Evolutionary conservation across 148 eudicot genomes (phyloP), one percentile per base, ranked within the genome.

Genomic region (Selenicereus undatus): DNA sequence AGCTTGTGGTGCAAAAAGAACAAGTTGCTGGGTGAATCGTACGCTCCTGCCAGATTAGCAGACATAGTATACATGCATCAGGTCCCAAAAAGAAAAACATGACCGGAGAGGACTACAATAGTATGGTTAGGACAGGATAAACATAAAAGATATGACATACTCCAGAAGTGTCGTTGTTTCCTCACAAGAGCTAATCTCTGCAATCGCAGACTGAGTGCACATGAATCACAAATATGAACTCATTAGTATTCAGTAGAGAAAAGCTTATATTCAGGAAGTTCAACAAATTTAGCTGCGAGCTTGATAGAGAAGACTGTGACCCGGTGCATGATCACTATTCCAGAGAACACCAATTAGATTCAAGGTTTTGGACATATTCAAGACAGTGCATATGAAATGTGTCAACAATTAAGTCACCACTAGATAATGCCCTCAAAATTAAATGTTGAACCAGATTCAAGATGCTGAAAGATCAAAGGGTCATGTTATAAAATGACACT

Each of bases 1-100:
- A 83, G 99, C 99, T 85, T 91, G 98, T 11, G 99, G 97, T 29
- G 99, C 99, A 89, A 93, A 96, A 79, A 96, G 91, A 79, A 91
- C 98, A 83, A 96, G 99, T 84, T 96, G 99, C 77, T 96, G 99
- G 8, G 98, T 93, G 83, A 96, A 96, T 74, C 98, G 92, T 71
- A 91, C 94, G 83, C 91, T 93, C 91, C 99, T 95, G 89, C 80
- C 69, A 83, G 79, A 79, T 54, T 76, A 71, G 79, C 43, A 84
- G 76, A 45, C 21, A 65, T 39, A 48, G 64, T 39, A 76, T 62
- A 75, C 78, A 79, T 60, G 86, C 32, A 80, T 77, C 74, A 83
- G 54, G 80, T 7, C 32, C 72, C 48, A n/a, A 45, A 48, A 60
- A 21, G 50, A 78, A 73, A 51, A 51, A 26, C 27, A 79, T 51